Evolutionary conservation across 345 rosid genomes (phyloP), one percentile per base, ranked within the genome.

Genomic region (Mercurialis annua): DNA sequence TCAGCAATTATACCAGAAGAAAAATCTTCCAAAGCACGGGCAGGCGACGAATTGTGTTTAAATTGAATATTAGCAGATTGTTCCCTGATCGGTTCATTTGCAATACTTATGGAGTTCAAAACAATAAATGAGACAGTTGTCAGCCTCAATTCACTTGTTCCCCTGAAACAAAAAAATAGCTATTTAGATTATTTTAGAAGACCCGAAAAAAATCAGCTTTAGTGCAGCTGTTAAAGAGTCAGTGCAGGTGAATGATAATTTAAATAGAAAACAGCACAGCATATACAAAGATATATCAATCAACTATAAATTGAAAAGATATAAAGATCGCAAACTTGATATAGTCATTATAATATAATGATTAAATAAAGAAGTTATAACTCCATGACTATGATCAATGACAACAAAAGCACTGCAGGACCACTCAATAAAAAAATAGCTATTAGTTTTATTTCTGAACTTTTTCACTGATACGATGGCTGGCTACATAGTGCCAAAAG

Each of bases 101-200:
- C 59, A 65, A 68, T 63, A 77, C 72, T 76, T 61, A 67, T 62
- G 54, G 79, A 81, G 70, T 93, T 86, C 52, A 86, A 64, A 56
- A 67, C 78, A 70, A 93, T 74, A 76, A 80, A 84, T 10, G 96
- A 87, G 51, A 75, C 78, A 30, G 90, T 76, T 47, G 82, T 78
- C 74, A 92, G 73, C 82, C 71, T 73, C 68, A 81, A 78, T 55
- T 64, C 69, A 64, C 66, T 65, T 62, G 75, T 59, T n/a, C 17
- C 73, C 72, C 92, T 87, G 83, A 68, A 76, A 64, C 9, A 30
- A 74, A 47, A 17, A 67, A 24, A 71, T 53, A 47, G 20, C 49
- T 62, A 50, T 24, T 46, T 64, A 47, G 26, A 61, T 16, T 23
- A 31, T 20, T 49, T 31, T 27, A 59, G 30, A 10, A 63, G 55